These are phyloP conservation scores for Candida vaughaniae DNA, from an alignment of 805 yeast genomes.

Conservation along the genomic window DNA sequence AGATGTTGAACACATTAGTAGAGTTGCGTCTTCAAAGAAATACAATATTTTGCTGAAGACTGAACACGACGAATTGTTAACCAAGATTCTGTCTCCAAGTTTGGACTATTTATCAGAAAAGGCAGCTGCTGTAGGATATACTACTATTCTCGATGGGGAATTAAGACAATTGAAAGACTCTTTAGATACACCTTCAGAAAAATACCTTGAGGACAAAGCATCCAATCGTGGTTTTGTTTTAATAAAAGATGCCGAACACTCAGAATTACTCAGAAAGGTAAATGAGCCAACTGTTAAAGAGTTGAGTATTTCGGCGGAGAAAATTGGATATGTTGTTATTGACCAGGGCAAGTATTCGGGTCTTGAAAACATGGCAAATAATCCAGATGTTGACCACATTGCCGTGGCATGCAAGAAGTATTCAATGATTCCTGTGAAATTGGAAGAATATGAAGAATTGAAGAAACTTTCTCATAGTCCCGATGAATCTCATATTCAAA, in stretches of 20 bases:
- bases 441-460: constrained; percentile 16
- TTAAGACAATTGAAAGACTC: constrained; percentile 12
- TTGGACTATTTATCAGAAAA: constrained; percentile 16
- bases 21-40: constrained; percentile 19
- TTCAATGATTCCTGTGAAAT: constrained; percentile 5
- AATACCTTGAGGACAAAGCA: constrained; percentile 10
- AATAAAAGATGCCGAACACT: constrained; percentile 1
- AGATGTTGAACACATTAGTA: constrained; percentile 20
- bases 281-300: constrained; percentile 11
- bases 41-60: constrained; percentile 17
- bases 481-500: constrained; percentile 14
- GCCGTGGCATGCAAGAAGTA: constrained; percentile 3
- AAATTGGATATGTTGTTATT: constrained; percentile 18
- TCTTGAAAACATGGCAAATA: constrained; percentile 7
- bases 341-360: constrained; percentile 14
- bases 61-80: constrained; percentile 15
- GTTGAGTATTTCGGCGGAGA: constrained; percentile 1
- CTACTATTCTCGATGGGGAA: neutral
- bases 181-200: constrained; percentile 9
- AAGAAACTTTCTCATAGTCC: constrained; percentile 22
- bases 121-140: constrained; percentile 13
- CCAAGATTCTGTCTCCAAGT: constrained; percentile 18
- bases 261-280: constrained; percentile 3
- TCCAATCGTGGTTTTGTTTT: constrained; percentile 1
- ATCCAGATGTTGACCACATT: constrained; percentile 10